phyloP scores from a whole-genome alignment of 2,329 filamentous ascomycete species.

The Monilinia fructigena region DNA sequence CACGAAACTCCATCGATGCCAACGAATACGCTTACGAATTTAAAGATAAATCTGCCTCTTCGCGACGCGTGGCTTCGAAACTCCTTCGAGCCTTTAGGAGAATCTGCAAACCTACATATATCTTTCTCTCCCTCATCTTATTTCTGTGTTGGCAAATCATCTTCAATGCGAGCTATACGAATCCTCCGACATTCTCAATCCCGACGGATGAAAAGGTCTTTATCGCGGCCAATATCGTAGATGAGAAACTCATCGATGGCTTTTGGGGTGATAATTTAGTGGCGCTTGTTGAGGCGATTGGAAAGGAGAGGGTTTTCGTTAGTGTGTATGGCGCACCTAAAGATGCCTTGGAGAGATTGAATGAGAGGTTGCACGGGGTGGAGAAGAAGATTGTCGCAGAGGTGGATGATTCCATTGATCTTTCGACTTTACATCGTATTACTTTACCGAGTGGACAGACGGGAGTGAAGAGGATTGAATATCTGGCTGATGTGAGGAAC shows the following conservation, averaged over 20 bases:
- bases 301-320: slow-evolving; percentile 65
- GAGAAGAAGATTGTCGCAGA: slow-evolving; percentile 48
- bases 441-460: slow-evolving; percentile 60
- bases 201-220: slow-evolving; percentile 63
- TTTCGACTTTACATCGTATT: slow-evolving; percentile 57
- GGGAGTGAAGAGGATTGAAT: slow-evolving; percentile 71
- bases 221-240: slow-evolving; percentile 70
- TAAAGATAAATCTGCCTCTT: slow-evolving; percentile 32
- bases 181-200: slow-evolving; percentile 46
- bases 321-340: slow-evolving; percentile 67
- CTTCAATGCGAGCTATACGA: slow-evolving; percentile 47
- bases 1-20: slow-evolving; percentile 29
- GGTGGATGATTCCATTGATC: slow-evolving; percentile 51
- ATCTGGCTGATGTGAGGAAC: slow-evolving; percentile 71
- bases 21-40: slow-evolving; percentile 28
- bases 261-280: slow-evolving; percentile 62
- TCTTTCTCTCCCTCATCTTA: slow-evolving; percentile 29
- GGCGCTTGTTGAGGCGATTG: slow-evolving; percentile 63
- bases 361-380: slow-evolving; percentile 51
- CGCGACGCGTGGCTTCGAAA: slow-evolving; percentile 16
- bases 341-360: slow-evolving; percentile 54
- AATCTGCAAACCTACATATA: slow-evolving; percentile 33
- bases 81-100: slow-evolving; percentile 28
- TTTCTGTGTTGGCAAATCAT: slow-evolving; percentile 33
- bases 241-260: slow-evolving; percentile 62